These are phyloP conservation scores for Jimgerdemannia flammicorona DNA, from an alignment of 192 early-diverging fungal genomes.

Conservation along the genomic window DNA sequence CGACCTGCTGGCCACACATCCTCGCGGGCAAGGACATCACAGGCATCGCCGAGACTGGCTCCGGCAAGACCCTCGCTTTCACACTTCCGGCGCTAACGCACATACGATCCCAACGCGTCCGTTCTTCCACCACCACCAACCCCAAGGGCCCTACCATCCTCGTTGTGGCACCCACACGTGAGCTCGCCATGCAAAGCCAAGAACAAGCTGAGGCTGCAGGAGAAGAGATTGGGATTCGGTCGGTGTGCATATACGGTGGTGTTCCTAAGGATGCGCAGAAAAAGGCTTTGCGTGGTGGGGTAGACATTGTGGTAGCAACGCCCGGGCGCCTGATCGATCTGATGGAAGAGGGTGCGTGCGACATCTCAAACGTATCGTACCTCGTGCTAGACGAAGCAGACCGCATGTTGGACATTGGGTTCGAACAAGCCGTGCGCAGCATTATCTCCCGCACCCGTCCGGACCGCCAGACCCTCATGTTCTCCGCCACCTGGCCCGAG, in stretches of 20 bases:
- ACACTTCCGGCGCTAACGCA: slow-evolving; percentile 85
- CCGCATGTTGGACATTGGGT: slow-evolving; percentile 95
- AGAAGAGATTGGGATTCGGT: slow-evolving; percentile 56
- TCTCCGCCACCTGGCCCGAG: slow-evolving; percentile 94
- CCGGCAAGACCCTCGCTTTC: slow-evolving; percentile 94
- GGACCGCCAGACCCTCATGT: slow-evolving; percentile 91
- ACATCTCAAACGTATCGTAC: slow-evolving; percentile 78
- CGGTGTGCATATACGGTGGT: slow-evolving; percentile 89
- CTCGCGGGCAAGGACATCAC: slow-evolving; percentile 80
- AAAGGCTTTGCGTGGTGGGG: slow-evolving; percentile 43
- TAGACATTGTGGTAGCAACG: slow-evolving; percentile 87
- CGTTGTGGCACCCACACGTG: slow-evolving; percentile 91
- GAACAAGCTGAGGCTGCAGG: slow-evolving; percentile 80
- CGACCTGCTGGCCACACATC: slow-evolving; percentile 88
- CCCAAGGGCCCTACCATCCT: slow-evolving; percentile 71
- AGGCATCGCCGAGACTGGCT: slow-evolving; percentile 97
- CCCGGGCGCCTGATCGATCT: slow-evolving; percentile 96
- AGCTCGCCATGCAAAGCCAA: slow-evolving; percentile 93
- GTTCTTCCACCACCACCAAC: slow-evolving; percentile 18
- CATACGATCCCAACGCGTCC: slow-evolving; percentile 66
- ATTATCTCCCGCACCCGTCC: slow-evolving; percentile 76
- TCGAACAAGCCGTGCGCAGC: slow-evolving; percentile 85
- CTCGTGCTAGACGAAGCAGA: slow-evolving; percentile 97
- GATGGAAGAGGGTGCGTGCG: slow-evolving; percentile 73
- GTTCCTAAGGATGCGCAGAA: slow-evolving; percentile 73